Evolutionary conservation across 2,329 filamentous ascomycete species (phyloP).

Genomic region (Botrytis galanthina): DNA sequence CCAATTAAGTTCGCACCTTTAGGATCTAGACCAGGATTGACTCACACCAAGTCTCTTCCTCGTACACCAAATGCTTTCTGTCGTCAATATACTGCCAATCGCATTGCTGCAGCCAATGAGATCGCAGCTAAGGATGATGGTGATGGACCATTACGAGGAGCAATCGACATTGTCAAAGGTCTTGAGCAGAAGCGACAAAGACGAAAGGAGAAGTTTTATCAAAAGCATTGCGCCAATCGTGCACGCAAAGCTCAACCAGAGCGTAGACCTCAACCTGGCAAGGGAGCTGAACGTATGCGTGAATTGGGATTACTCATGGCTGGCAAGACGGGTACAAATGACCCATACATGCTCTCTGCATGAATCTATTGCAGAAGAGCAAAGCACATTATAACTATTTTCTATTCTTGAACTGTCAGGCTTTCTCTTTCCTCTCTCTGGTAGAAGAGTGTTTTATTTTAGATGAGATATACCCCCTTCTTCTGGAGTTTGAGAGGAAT

Average conservation of each 20-base stretch:
- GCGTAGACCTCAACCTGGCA: constrained; percentile 64
- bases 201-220: constrained; percentile 86
- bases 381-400: not conserved
- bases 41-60: constrained; percentile 83
- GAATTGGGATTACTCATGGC: constrained; percentile 87
- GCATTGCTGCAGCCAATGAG: constrained; percentile 43
- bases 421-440: constrained; percentile 17
- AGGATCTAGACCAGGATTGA: constrained; percentile 63
- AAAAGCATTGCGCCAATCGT: constrained; percentile 78
- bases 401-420: constrained; percentile 16
- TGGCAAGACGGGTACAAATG: constrained; percentile 66
- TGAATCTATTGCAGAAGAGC: constrained; percentile 39
- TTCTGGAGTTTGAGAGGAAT: constrained; percentile 5
- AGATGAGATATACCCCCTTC: constrained; percentile 8
- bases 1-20: constrained; percentile 47
- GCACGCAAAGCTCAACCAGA: constrained; percentile 68
- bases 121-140: constrained; percentile 39
- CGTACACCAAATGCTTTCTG: constrained; percentile 71
- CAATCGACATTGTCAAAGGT: constrained; percentile 96
- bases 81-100: constrained; percentile 46
- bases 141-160: constrained; percentile 76
- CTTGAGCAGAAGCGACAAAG: constrained; percentile 92
- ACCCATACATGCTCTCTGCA: constrained; percentile 70
- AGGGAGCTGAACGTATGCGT: constrained; percentile 89
- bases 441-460: constrained; percentile 16